Percentiles rank a stretch among this genome's conserved stretches.
These are phyloP conservation scores for Mycena rebaudengoi DNA, from an alignment of 768 basidiomycete species.

Conservation along the genomic window DNA sequence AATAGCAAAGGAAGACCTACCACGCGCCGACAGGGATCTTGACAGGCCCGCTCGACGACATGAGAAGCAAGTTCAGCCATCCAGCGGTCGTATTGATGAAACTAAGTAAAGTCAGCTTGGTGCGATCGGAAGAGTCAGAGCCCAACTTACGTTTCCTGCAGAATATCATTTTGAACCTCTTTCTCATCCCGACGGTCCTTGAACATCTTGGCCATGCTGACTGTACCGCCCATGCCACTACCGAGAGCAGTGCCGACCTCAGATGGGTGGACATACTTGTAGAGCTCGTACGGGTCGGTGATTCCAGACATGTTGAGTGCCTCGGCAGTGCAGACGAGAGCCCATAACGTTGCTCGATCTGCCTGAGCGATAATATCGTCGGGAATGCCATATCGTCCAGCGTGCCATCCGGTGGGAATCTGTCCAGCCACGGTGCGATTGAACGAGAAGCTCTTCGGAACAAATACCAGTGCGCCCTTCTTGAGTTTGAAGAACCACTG, in stretches of 20 bases:
- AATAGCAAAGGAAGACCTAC: constrained; percentile 50
- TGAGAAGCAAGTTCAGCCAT: constrained; percentile 93
- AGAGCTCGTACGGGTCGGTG: constrained; percentile 97
- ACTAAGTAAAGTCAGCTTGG: constrained; percentile 46
- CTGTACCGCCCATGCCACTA: constrained; percentile 97
- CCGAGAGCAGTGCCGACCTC: constrained; percentile 95
- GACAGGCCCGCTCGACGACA: constrained; percentile 97
- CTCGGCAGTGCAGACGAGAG: constrained; percentile 92
- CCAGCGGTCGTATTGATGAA: constrained; percentile 99
- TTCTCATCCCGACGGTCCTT: constrained; percentile 98
- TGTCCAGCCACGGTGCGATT: constrained; percentile 95
- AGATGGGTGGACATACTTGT: constrained; percentile 95
- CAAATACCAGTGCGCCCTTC: constrained; percentile 92
- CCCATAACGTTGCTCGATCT: constrained; percentile 94
- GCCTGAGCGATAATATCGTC: constrained; percentile 95
- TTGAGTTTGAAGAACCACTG: constrained; percentile 99
- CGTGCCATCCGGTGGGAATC: constrained; percentile 97
- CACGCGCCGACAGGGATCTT: constrained; percentile 99
- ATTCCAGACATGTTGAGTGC: constrained; percentile 97
- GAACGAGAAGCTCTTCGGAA: constrained; percentile 96
- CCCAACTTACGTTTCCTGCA: constrained; percentile 91
- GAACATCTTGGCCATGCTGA: constrained; percentile 95
- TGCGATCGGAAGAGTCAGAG: neutral
- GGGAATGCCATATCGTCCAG: constrained; percentile 96
- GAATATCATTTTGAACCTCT: constrained; percentile 97